Percentiles rank a stretch among this genome's conserved stretches.
These are phyloP conservation scores for Dalbergia oliveri DNA, from an alignment of 306 rosid species.

Conservation along the genomic window DNA sequence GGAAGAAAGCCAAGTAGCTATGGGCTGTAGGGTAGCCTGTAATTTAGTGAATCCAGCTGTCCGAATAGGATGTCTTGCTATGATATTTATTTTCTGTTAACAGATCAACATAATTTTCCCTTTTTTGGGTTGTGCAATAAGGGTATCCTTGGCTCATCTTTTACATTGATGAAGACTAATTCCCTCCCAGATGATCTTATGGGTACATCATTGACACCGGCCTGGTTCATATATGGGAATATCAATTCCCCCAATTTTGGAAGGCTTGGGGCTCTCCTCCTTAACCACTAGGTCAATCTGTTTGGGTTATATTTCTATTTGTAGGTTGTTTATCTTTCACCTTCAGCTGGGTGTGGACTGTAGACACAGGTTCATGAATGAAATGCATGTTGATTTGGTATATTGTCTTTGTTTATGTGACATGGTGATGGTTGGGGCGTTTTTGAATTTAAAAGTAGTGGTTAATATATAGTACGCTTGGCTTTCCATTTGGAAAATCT, in stretches of 20 bases:
- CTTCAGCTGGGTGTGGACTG: not conserved
- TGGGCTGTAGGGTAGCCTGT: too few species aligned
- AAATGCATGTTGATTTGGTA: constrained; percentile 27
- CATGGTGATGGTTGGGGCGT: not conserved
- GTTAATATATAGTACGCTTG: too few species aligned
- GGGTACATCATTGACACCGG: not conserved
- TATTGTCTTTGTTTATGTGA: constrained; percentile 11
- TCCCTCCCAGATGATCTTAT: not conserved
- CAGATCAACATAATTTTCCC: not conserved
- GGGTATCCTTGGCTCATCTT: not conserved
- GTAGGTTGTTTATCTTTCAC: not conserved
- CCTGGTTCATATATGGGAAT: not conserved
- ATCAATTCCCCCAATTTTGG: not conserved
- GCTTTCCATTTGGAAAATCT: not conserved
- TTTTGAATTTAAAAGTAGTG: constrained; percentile 5
- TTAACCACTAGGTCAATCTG: constrained; percentile 6
- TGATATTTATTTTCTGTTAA: not conserved
- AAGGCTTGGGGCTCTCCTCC: not conserved
- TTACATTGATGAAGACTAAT: not conserved
- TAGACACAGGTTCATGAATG: not conserved
- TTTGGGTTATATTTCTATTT: constrained; percentile 1
- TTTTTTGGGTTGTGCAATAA: not conserved
- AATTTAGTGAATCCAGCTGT: not conserved
- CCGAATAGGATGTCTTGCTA: not conserved
- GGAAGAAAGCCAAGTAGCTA: not conserved